Conservation (phyloP, 306 rosid genomes). For the Oemleria cerasiformis region DNA sequence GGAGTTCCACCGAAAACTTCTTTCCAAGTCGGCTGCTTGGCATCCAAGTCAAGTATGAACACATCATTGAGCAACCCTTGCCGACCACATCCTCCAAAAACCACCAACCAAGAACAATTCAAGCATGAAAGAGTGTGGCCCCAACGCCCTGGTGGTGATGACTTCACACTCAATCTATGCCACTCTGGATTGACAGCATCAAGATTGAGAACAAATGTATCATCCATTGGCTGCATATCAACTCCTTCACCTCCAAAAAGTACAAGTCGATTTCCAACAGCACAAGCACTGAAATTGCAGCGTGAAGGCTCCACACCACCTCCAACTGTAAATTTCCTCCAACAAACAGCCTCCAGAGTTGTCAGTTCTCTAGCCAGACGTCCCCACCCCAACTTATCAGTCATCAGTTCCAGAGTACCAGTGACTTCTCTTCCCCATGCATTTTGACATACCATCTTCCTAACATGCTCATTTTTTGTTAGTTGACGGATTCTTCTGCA, state of each 20-base stretch:
- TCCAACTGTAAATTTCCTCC: constrained; percentile 86
- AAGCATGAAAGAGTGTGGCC: constrained; percentile 93
- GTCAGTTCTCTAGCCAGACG: constrained; percentile 87
- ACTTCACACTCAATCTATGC: constrained; percentile 74
- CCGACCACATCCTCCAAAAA: constrained; percentile 93
- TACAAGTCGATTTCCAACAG: constrained; percentile 91
- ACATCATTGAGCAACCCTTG: constrained; percentile 94
- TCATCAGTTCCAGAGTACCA: constrained; percentile 82
- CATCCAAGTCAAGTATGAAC: constrained; percentile 93
- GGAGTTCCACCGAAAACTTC: constrained; percentile 86
- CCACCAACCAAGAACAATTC: constrained; percentile 85
- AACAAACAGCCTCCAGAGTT: constrained; percentile 91
- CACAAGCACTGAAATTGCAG: constrained; percentile 97
- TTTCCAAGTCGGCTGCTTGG: constrained; percentile 94
- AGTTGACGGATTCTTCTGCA: constrained; percentile 86
- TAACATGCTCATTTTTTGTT: constrained; percentile 86
- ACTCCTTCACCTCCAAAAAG: constrained; percentile 98
- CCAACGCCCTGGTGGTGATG: constrained; percentile 99
- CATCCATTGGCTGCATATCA: constrained; percentile 97
- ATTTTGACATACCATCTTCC: constrained; percentile 98
- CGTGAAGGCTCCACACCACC: constrained; percentile 96
- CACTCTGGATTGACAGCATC: constrained; percentile 87
- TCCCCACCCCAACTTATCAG: constrained; percentile 94
- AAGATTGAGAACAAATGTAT: constrained; percentile 90
- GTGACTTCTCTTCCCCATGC: constrained; percentile 99